Conservation (phyloP, 257 asterid species). For the Solanum pinnatisectum region DNA sequence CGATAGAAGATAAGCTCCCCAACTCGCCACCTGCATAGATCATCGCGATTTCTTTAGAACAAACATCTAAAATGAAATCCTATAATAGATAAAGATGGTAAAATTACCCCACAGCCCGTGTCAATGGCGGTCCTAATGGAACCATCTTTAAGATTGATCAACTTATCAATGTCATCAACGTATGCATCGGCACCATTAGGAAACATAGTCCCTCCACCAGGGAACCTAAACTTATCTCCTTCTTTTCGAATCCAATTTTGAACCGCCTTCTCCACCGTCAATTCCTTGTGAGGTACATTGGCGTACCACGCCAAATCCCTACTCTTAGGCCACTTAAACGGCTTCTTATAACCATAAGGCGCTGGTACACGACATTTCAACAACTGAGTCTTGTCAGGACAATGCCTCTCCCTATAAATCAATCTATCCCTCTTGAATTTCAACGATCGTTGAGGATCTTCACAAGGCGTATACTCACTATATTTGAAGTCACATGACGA, state of each 20-base stretch:
- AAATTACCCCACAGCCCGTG: constrained; percentile 85
- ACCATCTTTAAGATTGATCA: constrained; percentile 64
- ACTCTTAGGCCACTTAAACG: constrained; percentile 70
- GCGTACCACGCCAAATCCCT: constrained; percentile 77
- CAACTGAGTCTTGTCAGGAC: constrained; percentile 42
- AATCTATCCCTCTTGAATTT: constrained; percentile 34
- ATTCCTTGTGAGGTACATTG: constrained; percentile 73
- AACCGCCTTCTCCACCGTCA: constrained; percentile 76
- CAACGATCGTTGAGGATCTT: constrained; percentile 54
- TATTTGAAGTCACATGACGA: constrained; percentile 40
- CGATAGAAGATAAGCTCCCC: constrained; percentile 86
- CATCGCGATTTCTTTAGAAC: too few relatives aligned
- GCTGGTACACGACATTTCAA: constrained; percentile 67
- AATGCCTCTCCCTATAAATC: constrained; percentile 68
- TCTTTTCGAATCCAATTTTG: constrained; percentile 83
- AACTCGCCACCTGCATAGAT: constrained; percentile 64
- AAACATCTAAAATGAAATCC: not conserved
- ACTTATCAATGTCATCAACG: constrained; percentile 60
- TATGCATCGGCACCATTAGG: constrained; percentile 69
- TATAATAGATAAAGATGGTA: not conserved
- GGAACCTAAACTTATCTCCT: constrained; percentile 72
- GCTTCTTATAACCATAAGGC: constrained; percentile 58
- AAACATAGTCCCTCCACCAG: constrained; percentile 95
- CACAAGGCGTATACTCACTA: constrained; percentile 80
- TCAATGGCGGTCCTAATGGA: constrained; percentile 82